Base-by-base conservation (phyloP, 371 early-diverging fungal species). In the Neoconidiobolus thromboides region DNA sequence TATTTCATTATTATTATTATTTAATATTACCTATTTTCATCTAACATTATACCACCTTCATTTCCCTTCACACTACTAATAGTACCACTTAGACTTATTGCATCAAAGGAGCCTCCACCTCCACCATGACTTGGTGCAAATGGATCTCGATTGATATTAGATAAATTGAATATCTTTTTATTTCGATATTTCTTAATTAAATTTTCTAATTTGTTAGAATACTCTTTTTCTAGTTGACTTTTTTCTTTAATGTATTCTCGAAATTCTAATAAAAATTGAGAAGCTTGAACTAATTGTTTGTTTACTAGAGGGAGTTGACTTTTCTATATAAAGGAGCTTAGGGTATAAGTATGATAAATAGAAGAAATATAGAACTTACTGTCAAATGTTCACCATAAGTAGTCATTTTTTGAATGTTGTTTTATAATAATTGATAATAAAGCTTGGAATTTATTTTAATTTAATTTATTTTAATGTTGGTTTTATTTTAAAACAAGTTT, bases 211-310 rank as follows among this genome's bases (percentile, higher is more conserved):
- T 81, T 77, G 62, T 76, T 74, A 9, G 86, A 79, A 68, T 82
- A 86, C 48, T 90, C 91, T 49, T 75, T 72, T 62, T 90, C 89
- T 38, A 89, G 73, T 49, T 72, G 76, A 15, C 80, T 76, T 12
- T 79, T 71, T 47, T 90, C 91, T 62, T 77, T 80, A 51, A 85
- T 67, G 65, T 83, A 87, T 58, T 79, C 86, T 36, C 86, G 79
- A 56, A 84, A 79, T 54, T 86, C 87, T 51, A 69, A 55, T 6
- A 82, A 58, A 47, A 86, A 79, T 38, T 73, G 66, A 48, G 82
- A 72, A 5, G 83, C 83, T 52, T 77, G 74, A 38, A 68, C 66
- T 3, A 82, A 68, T 65, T 80, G 74, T 41, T 76, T 73, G 37
- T 73, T 62, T 60, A 83, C 79, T 9, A 68, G 55, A 4, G 80